Base-by-base conservation (phyloP, 371 early-diverging fungal species). In the Paramicrosporidium saccamoebae region DNA sequence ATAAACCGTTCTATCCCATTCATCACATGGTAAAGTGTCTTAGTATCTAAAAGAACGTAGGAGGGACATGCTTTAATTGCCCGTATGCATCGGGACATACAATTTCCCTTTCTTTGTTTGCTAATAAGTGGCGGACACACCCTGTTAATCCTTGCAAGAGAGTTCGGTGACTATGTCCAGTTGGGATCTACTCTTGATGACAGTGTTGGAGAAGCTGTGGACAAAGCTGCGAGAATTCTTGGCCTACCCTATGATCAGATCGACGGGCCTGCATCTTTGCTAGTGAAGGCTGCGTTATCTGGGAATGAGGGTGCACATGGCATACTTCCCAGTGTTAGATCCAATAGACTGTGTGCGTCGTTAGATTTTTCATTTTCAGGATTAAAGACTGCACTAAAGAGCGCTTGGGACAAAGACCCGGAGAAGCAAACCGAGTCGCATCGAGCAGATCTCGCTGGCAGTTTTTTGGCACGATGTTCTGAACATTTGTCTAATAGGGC, bases 71-170 rank as follows among this genome's bases (percentile, higher is more conserved):
- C 66, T 4, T 32, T 64, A 27, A 61, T 59, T 22, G 63, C 62
- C 14, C 45, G 65, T 7, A 34, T 68, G 22, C n/a, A n/a, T n/a
- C 7, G n/a, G 27, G 29, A 6, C 1, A 32, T 45, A 11, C 21
- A 3, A 9, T 74, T 74, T 23, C 75, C 75, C 1, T 72, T 59
- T 26, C 41, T 68, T 35, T 55, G 61, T 10, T 43, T 72, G 20
- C 49, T 74, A 6, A 58, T 67, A 10, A 64, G 65, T 13, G 75
- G 75, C 26, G 75, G 75, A 4, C 75, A 74, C 32, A 72, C 73
- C 5, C 32, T 67, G 22, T 32, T 65, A 7, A 28, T 72, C 13
- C 35, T 63, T 1, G 64, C 52, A 0, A 52, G 63, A 19, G 42
- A 36, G n/a, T 47, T 72, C 14, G 52, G 56, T 21, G 36, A 54